Evolutionary conservation across 495 filamentous ascomycete genomes (phyloP).

Genomic region (Aspergillus wentii): DNA sequence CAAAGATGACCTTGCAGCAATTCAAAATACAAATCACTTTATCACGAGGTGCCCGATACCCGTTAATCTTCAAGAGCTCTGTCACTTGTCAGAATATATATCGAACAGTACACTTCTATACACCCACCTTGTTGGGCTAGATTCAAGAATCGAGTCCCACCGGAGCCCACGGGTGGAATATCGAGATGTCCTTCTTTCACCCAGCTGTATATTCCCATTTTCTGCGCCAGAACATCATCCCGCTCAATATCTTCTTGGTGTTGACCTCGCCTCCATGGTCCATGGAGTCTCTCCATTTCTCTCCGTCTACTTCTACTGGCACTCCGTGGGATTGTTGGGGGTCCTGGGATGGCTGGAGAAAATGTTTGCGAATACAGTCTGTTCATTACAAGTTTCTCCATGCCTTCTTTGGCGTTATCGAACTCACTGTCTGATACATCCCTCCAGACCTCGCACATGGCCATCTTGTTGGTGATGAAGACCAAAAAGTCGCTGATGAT

Average conservation of each 20-base stretch:
- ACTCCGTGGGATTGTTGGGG: slow-evolving; percentile 60
- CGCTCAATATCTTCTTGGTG: slow-evolving; percentile 98
- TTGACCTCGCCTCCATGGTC: slow-evolving; percentile 83
- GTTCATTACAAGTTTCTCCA: slow-evolving; percentile 99
- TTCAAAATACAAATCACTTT: slow-evolving; percentile 98
- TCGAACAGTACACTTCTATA: not conserved
- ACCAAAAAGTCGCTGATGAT: slow-evolving; percentile 94
- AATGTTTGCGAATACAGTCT: slow-evolving; percentile 94
- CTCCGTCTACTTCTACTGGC: slow-evolving; percentile 64
- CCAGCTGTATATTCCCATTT: slow-evolving; percentile 95
- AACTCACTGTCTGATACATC: slow-evolving; percentile 95
- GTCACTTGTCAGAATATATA: slow-evolving; percentile 20
- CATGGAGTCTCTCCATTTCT: slow-evolving; percentile 62
- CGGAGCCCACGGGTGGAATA: slow-evolving; percentile 79
- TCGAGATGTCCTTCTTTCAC: slow-evolving; percentile 91
- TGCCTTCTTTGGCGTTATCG: slow-evolving; percentile 96
- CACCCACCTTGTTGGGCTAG: slow-evolving; percentile 79
- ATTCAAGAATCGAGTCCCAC: slow-evolving; percentile 78
- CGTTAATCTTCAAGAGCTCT: slow-evolving; percentile 94
- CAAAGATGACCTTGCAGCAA: slow-evolving; percentile 99
- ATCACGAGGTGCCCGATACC: slow-evolving; percentile 90
- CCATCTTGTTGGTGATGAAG: slow-evolving; percentile 99
- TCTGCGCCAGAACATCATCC: slow-evolving; percentile 91
- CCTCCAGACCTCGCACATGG: slow-evolving; percentile 94
- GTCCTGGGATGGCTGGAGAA: slow-evolving; percentile 82